Evolutionary conservation across 306 rosid species (phyloP).

Genomic region (Glycine tomentella): DNA sequence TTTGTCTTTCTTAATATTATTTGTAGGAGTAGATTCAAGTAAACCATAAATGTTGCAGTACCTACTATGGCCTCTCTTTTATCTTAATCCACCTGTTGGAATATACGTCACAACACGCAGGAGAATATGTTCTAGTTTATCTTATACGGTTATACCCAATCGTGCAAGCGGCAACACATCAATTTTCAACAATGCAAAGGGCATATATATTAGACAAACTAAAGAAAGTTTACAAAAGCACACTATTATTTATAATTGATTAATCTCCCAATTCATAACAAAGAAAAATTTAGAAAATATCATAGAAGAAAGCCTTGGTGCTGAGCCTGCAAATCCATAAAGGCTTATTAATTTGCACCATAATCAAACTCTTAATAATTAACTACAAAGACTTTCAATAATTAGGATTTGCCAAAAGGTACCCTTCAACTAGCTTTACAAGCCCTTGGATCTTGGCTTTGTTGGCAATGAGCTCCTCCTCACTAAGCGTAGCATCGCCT

Average conservation of each 20-base stretch:
- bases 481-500: too few relatives aligned
- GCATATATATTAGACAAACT: background rate
- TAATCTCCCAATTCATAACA: too few relatives aligned
- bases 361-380: background rate
- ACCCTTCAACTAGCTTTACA: constrained; percentile 47
- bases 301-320: background rate
- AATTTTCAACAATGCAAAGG: background rate
- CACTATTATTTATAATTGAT: background rate
- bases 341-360: background rate
- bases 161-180: background rate
- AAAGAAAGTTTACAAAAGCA: background rate
- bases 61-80: too few relatives aligned
- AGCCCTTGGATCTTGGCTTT: constrained; percentile 50
- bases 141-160: background rate
- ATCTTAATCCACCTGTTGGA: too few relatives aligned
- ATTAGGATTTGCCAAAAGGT: constrained; percentile 58
- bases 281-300: background rate
- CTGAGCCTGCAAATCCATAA: background rate
- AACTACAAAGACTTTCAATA: constrained; percentile 16
- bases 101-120: too few relatives aligned
- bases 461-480: too few relatives aligned
- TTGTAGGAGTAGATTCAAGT: too few relatives aligned
- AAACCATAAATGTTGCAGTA: too few relatives aligned
- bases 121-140: too few relatives aligned
- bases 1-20: too few relatives aligned